Percentiles rank a stretch among this genome's conserved stretches.
Evolutionary conservation across 1,284 basidiomycete genomes (phyloP).

Genomic region (Ceratobasidium sp.): DNA sequence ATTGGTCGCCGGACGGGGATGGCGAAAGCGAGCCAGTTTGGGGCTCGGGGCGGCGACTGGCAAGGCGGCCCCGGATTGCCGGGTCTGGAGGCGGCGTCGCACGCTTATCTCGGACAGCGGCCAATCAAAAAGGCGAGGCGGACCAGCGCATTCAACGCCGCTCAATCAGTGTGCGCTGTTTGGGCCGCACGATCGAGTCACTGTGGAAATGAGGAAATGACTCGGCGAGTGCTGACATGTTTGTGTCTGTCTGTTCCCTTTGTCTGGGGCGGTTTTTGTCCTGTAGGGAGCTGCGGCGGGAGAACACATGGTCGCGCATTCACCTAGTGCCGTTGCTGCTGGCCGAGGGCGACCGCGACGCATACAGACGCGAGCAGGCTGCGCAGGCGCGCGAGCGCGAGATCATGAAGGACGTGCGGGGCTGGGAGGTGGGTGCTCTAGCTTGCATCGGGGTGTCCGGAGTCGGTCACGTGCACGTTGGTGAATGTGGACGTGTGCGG

Average conservation of each 20-base stretch:
- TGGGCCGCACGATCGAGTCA: constrained; percentile 42
- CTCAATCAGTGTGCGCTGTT: constrained; percentile 39
- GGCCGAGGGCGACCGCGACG: constrained; percentile 94
- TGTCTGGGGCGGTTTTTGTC: constrained; percentile 27
- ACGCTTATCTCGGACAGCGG: constrained; percentile 24
- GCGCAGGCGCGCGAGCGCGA: constrained; percentile 83
- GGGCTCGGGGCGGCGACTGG: constrained; percentile 19
- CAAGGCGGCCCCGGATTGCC: constrained; percentile 14
- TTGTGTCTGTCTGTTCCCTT: constrained; percentile 12
- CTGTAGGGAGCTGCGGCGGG: constrained; percentile 89
- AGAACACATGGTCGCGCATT: constrained; percentile 96
- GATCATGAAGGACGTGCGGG: constrained; percentile 96
- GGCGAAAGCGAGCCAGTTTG: constrained; percentile 15
- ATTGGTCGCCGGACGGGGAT: constrained; percentile 15
- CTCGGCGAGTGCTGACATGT: constrained; percentile 37
- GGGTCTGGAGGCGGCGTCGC: constrained; percentile 10
- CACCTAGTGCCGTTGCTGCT: constrained; percentile 92
- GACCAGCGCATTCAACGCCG: constrained; percentile 1
- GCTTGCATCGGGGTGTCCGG: constrained; percentile 13
- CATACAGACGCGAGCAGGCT: constrained; percentile 86
- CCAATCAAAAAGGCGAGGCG: constrained; percentile 2
- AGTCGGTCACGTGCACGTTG: constrained; percentile 7
- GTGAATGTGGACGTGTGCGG: constrained; percentile 29
- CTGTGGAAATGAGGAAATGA: constrained; percentile 10
- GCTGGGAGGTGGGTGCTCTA: constrained; percentile 86